A percentile compares a stretch with the other conserved stretches of the same genome.
Conservation (phyloP, 805 yeast genomes). For the Metschnikowia henanensis region DNA sequence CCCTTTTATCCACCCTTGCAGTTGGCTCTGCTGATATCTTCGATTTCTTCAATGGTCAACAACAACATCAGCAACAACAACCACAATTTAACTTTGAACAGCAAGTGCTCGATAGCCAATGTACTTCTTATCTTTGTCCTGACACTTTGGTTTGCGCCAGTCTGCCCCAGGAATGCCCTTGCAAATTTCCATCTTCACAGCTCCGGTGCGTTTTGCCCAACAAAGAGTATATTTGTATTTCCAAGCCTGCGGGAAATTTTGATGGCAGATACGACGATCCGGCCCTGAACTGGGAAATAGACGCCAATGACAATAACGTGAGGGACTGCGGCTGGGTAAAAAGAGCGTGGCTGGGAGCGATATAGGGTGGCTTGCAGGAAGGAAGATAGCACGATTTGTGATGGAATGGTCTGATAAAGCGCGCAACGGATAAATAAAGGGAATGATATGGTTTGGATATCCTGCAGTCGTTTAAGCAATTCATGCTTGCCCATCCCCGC, state of each 20-base stretch:
- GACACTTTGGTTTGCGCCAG: conserved; percentile 81
- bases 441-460: no score
- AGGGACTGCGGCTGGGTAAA: conserved; percentile 87
- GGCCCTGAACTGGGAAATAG: conserved; percentile 49
- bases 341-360: conserved; percentile 26
- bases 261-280: conserved; percentile 34
- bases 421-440: no score
- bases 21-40: conserved; percentile 32
- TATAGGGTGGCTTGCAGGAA: neutral
- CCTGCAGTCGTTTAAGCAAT: no score
- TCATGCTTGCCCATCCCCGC: no score
- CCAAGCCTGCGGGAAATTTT: conserved; percentile 62
- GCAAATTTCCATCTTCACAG: conserved; percentile 86
- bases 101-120: conserved; percentile 42
- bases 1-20: conserved; percentile 6
- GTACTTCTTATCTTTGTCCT: conserved; percentile 74
- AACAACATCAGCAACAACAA: conserved; percentile 5
- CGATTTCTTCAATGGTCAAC: conserved; percentile 30
- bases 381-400: no score
- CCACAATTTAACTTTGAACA: conserved; percentile 32
- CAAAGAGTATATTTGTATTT: conserved; percentile 72
- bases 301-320: conserved; percentile 48
- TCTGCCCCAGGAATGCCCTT: conserved; percentile 74
- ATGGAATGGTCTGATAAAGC: no score
- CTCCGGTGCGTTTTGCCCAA: conserved; percentile 77